Evolutionary conservation across 2,329 filamentous ascomycete species (phyloP).

Genomic region (Aureobasidium uvarum): DNA sequence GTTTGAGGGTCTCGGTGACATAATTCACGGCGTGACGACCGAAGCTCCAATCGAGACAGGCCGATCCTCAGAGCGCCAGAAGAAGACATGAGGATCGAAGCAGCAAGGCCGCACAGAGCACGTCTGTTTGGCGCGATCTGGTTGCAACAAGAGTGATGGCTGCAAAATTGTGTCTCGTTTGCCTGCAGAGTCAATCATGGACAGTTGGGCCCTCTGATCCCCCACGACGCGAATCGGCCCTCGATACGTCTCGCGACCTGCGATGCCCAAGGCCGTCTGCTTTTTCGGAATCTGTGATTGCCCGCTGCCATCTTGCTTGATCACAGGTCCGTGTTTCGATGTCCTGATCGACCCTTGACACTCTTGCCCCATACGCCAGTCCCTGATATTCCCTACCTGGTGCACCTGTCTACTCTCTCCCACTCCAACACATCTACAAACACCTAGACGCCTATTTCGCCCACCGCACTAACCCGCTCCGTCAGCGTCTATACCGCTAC

Average conservation of each 20-base stretch:
- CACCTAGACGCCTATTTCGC: neutral
- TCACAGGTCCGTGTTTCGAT: conserved; percentile 15
- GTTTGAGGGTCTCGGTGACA: conserved; percentile 15
- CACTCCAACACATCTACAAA: neutral
- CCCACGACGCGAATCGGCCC: conserved; percentile 13
- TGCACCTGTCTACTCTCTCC: neutral
- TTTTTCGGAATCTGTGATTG: conserved; percentile 22
- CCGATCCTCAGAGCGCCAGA: neutral
- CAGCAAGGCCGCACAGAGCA: conserved; percentile 8
- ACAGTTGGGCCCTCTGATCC: conserved; percentile 4
- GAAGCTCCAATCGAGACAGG: neutral
- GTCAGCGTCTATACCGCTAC: neutral
- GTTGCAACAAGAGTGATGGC: neutral
- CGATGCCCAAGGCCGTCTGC: conserved; percentile 26
- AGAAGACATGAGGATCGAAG: conserved; percentile 6
- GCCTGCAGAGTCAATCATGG: conserved; percentile 18
- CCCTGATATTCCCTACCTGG: neutral
- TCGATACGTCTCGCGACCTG: conserved; percentile 25
- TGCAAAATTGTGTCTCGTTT: conserved; percentile 19
- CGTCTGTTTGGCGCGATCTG: neutral
- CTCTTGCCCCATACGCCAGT: neutral
- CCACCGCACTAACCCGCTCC: neutral
- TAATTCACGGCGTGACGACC: conserved; percentile 1
- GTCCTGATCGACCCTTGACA: neutral
- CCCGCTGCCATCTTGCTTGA: conserved; percentile 10